Evolutionary conservation across 2,329 filamentous ascomycete species (phyloP), one percentile per base, ranked within the genome.

Genomic region (Fusarium bactridioides): DNA sequence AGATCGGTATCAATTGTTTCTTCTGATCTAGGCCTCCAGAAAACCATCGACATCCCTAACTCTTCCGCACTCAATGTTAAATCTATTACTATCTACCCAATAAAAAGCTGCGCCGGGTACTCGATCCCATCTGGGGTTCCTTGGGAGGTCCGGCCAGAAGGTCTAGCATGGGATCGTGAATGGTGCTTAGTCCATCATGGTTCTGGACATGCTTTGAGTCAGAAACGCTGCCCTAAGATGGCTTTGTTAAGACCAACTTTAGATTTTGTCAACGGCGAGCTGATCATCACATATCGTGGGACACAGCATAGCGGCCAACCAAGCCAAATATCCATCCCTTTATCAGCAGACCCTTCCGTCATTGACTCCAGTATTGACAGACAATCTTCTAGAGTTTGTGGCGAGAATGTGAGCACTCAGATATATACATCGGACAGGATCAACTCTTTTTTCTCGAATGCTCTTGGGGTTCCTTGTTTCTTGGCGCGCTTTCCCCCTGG

Each of bases 111-210:
- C 77, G 93, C 91, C 21, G 93, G 93, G 2, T 97, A 92, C 79
- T 84, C 84, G 40, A 86, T 98, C 35, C 92, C 94, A 3, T 69
- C 82, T 2, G 87, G 84, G 5, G 83, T 83, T 12, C 78, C 85
- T 19, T 99, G 96, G 96, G 90, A 93, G 75, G 87, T 98, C 25
- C 89, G 88, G 61, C 85, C 88, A 12, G 94, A 98, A 82, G 96
- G 96, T 0, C 85, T 99, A 5, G 92, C 91, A 13, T 98, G 95
- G 94, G 96, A 99, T 80, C 88, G 96, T 69, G 95, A 98, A 83
- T 99, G 96, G 95, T 98, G 95, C 82, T 84, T 99, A 25, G 86
- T 99, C 19, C 95, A 98, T 79, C 89, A 91, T 78, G 94, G 94
- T 47, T 97, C 95, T 3, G 93, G 94, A 1, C 90, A 91, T 75